Base-by-base conservation (phyloP, 2,329 filamentous ascomycete genomes). In the Penicillium rolfsii region DNA sequence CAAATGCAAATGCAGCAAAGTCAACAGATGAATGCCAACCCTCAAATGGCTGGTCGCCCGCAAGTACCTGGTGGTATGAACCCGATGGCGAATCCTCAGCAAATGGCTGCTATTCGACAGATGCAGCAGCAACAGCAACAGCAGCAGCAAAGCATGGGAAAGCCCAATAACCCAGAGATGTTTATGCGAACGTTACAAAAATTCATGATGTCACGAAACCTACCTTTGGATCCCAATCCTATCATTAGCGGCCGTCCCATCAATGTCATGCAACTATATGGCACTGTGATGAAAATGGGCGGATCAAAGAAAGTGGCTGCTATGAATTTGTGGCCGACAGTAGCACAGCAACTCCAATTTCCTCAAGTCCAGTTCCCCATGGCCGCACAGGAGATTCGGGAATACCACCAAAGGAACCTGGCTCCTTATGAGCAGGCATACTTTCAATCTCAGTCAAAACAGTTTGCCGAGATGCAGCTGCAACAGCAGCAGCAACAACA, bases 1-100 rank as follows among this genome's bases (percentile, higher is more conserved):
- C 91, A 96, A 68, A 90, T 96, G 86, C 89, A 91, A 62, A 77
- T 96, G 55, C 91, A 96, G 70, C 91, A 93, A 70, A 84, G 90
- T 43, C 87, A 90, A 63, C 86, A 89, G 64, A 81, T 85, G 69
- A 75, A 80, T 62, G 76, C 77, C 49, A 80, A 77, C 57, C 67
- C 72, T 8, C 71, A 73, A 49, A 72, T 76, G 70, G 68, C 70
- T 50, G 72, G 71, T 28, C 75, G 77, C 30, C 73, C 74, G 3
- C 40, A 46, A 28, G 67, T 70, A 45, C 67, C 70, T 49, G 68
- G 71, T 53, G 73, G 72, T 19, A 75, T 76, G 70, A 77, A 77
- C 55, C 69, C 74, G 12, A 75, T 77, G 70, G 70, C 69, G 2
- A 79, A 78, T 54, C 71, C 76, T 33, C 78, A 79, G 59, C 73